Evolutionary conservation across 495 filamentous ascomycete genomes (phyloP), one percentile per base, ranked within the genome.

Genomic region (Penicillium salamii): DNA sequence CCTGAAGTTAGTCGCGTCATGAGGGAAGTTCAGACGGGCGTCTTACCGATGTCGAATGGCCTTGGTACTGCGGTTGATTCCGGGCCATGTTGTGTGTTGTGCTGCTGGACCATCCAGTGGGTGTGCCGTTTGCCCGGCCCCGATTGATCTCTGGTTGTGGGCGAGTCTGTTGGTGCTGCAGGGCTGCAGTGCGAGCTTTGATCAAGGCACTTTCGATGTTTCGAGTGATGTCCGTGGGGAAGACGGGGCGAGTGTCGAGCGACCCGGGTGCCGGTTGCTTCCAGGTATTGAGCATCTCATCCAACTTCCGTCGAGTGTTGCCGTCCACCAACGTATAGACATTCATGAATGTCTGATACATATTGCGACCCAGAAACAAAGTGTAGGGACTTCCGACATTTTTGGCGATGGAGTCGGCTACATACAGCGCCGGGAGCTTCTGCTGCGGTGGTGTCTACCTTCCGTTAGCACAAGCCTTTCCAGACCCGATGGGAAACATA

Each of bases 331-430:
- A 77, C 5, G 84, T 85, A 65, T 97, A 98, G 44, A 95, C 89
- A 55, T 90, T 86, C 91, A 98, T 97, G 65, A 96, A 98, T 14
- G 89, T 96, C 54, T 82, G 79, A 66, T 89, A 97, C 49, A 98
- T 81, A 66, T 92, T 91, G 15, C 88, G 84, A 31, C 93, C 89
- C 52, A 98, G 84, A 65, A 93, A 97, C 6, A 96, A 78, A 1
- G 90, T 95, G 69, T 97, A 98, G 39, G 93, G 95, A 1, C 91
- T 96, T 20, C 95, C 95, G 48, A 97, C 91, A 78, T 97, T 97
- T 73, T 98, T 98, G 59, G 93, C 93, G 47, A 98, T 88, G 7
- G 91, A 97, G 72, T 98, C 93, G 63, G 97, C 88, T 57, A 98
- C 86, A 74, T 97, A 98, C n/a, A 98, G 78, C 2, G 95, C 89